Base-by-base conservation (phyloP, 2,329 filamentous ascomycete genomes). In the Aspergillus sp. region DNA sequence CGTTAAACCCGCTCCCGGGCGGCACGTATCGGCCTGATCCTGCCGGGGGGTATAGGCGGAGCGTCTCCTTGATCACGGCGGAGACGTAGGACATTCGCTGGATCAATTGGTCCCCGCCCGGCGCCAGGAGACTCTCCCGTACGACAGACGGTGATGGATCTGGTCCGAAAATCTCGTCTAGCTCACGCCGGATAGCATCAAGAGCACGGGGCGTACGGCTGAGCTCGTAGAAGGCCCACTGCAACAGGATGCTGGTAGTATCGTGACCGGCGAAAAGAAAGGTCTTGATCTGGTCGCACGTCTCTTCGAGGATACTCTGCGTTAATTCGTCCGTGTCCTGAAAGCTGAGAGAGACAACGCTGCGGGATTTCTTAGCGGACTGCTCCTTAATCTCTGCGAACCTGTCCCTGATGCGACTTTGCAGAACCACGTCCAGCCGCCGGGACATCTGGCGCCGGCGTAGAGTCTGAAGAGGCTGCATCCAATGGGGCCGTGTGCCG, bases 11-110 rank as follows among this genome's bases (percentile, higher is more conserved):
- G 12, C 36, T 30, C 1, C 42, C 37, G 2, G 35, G 31, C 4
- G 33, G 22, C 2, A 35, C 26, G 12, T 35, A 35, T 2, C 47
- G 35, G 4, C 42, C 37, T 2, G 44, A 40, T 2, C 33, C 40
- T 2, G 36, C 47, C 30, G 71, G 63, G 0, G 71, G 68, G 41
- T 66, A 70, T 15, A 76, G 43, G 1, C 73, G 62, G 3, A 77
- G 57, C 0, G 63, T 61, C 47, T 78, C 74, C 36, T 72, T 72
- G 39, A 74, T 64, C 2, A 74, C 62, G 15, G 70, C 71, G 1
- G 58, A 58, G 1, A 70, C 72, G 45, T 72, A 74, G 0, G 61
- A 54, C 24, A 77, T 40, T 3, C 25, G 57, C 20, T 64, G 55
- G 42, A 69, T 69, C 22, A 74, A 10, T 22, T 22, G 52, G 2